Evolutionary conservation across 2,329 filamentous ascomycete genomes (phyloP).

Genomic region (Aschersonia sp.): DNA sequence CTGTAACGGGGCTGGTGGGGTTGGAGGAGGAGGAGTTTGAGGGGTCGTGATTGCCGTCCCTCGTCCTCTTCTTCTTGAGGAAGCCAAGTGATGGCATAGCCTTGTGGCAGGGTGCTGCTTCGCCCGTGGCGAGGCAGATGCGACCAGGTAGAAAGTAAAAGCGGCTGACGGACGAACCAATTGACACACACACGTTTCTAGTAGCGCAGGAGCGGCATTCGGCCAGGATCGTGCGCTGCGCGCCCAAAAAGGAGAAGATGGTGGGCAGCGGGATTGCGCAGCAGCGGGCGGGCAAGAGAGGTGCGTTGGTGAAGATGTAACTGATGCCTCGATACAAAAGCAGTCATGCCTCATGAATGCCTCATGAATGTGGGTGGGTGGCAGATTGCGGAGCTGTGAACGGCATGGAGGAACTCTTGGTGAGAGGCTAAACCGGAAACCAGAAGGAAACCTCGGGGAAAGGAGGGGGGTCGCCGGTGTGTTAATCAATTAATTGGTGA

Average conservation of each 20-base stretch:
- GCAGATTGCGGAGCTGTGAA: too few relatives aligned
- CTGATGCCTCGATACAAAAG: too few relatives aligned
- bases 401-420: too few relatives aligned
- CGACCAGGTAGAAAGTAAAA: neutral
- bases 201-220: neutral
- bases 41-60: constrained; percentile 65
- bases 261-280: too few relatives aligned
- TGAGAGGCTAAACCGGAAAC: neutral
- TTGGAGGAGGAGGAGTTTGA: constrained; percentile 46
- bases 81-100: constrained; percentile 89
- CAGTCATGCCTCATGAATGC: too few relatives aligned
- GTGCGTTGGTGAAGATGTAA: too few relatives aligned
- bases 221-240: too few relatives aligned
- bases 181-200: neutral
- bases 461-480: neutral
- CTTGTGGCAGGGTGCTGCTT: constrained; percentile 7
- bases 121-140: constrained; percentile 3
- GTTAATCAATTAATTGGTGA: neutral
- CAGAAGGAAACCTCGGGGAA: neutral
- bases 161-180: constrained; percentile 1
- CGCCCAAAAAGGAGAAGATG: too few relatives aligned
- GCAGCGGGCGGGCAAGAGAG: too few relatives aligned
- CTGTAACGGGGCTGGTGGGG: constrained; percentile 48
- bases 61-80: constrained; percentile 97
- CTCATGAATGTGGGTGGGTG: too few relatives aligned